phyloP scores from a whole-genome alignment of 2,329 filamentous ascomycete genomes.

The Trichoderma aggressivum region DNA sequence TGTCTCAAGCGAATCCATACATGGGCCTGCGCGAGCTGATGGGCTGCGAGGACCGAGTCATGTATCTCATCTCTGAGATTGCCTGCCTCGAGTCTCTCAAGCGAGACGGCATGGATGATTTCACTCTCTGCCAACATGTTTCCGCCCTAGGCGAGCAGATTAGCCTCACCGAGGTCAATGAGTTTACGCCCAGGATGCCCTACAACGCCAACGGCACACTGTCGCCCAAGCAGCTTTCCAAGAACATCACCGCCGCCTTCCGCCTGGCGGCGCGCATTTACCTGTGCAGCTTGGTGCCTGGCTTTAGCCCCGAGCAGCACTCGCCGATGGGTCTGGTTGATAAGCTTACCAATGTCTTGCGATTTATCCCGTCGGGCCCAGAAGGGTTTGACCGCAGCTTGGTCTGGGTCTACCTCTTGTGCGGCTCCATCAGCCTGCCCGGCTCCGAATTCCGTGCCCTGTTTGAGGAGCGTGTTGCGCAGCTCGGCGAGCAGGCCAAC shows the following conservation, averaged over 20 bases:
- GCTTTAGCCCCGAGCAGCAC: conserved; percentile 71
- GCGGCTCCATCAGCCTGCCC: conserved; percentile 72
- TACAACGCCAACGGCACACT: conserved; percentile 71
- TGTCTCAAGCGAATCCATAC: conserved; percentile 59
- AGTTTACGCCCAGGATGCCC: conserved; percentile 55
- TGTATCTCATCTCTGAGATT: conserved; percentile 98
- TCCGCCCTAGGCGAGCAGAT: conserved; percentile 84
- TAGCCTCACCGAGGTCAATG: conserved; percentile 69
- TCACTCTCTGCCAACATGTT: conserved; percentile 84
- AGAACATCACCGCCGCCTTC: conserved; percentile 88
- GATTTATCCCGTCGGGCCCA: conserved; percentile 76
- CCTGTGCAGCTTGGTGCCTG: conserved; percentile 91
- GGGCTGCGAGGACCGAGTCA: conserved; percentile 95
- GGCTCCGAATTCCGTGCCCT: conserved; percentile 72
- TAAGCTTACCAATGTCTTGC: conserved; percentile 71
- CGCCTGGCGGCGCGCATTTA: conserved; percentile 91
- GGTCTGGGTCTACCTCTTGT: conserved; percentile 89
- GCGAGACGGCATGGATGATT: conserved; percentile 76
- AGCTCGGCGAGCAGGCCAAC: conserved; percentile 72
- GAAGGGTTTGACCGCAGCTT: conserved; percentile 86
- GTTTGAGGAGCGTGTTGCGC: conserved; percentile 70
- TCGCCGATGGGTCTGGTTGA: conserved; percentile 75
- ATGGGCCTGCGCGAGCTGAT: conserved; percentile 86
- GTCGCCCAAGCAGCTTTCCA: conserved; percentile 76
- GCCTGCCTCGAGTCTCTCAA: conserved; percentile 91